Percentiles rank a stretch among this genome's conserved stretches.
Conservation (phyloP, 768 basidiomycete species). For the Suillus decipiens region DNA sequence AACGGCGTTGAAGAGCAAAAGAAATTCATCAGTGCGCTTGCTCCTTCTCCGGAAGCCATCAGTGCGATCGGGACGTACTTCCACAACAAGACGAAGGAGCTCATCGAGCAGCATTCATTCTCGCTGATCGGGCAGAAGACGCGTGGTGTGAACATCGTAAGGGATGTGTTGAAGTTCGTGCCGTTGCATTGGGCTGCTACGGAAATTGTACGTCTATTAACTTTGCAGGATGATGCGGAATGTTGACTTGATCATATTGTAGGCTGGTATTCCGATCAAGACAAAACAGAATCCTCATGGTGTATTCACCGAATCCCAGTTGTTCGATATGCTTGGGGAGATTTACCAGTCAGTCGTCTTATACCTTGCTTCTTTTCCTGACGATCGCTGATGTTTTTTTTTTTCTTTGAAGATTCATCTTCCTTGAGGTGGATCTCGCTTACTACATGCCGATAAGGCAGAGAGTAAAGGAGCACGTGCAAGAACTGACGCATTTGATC, state of each 20-base stretch:
- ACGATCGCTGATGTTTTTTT: neutral
- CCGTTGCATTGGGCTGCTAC: constrained; percentile 71
- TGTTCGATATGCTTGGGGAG: constrained; percentile 65
- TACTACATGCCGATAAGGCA: constrained; percentile 57
- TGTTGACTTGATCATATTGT: constrained; percentile 2
- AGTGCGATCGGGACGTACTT: constrained; percentile 62
- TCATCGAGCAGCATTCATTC: constrained; percentile 57
- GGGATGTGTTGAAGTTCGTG: constrained; percentile 63
- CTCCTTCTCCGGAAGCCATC: constrained; percentile 46
- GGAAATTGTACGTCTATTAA: constrained; percentile 56
- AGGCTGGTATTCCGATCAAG: constrained; percentile 78
- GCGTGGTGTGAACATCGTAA: constrained; percentile 63
- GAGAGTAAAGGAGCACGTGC: constrained; percentile 53
- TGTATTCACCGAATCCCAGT: constrained; percentile 59
- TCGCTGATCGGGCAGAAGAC: constrained; percentile 55
- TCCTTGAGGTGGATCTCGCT: constrained; percentile 67
- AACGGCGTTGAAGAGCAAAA: constrained; percentile 39
- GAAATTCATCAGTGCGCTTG: constrained; percentile 52
- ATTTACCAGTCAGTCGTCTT: constrained; percentile 60
- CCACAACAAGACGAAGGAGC: constrained; percentile 59
- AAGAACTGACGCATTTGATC: constrained; percentile 57
- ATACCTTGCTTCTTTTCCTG: neutral
- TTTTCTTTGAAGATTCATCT: constrained; percentile 57
- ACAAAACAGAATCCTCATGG: constrained; percentile 53
- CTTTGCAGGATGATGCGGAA: neutral